phyloP scores from a whole-genome alignment of 768 basidiomycete species.

The Kwoniella sp. region DNA sequence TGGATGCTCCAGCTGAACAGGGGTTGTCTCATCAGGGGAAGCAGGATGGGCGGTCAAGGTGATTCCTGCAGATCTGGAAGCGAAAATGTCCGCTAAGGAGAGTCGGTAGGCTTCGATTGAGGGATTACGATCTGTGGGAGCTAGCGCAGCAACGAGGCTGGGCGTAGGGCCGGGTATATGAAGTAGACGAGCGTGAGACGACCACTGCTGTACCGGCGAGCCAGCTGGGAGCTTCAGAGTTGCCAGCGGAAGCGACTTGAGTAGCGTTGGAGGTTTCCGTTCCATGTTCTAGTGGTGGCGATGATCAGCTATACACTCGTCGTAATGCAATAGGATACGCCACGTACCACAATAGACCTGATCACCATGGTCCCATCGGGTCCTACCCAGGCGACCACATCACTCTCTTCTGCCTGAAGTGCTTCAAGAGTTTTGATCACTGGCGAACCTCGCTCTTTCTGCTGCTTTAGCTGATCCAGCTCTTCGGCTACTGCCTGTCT shows the following conservation, averaged over 20 bases:
- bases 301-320: background rate
- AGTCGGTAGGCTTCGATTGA: conserved; percentile 6
- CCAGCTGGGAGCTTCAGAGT: background rate
- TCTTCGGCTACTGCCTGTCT: conserved; percentile 44
- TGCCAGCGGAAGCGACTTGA: conserved; percentile 39
- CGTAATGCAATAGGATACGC: background rate
- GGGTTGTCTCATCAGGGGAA: conserved; percentile 21
- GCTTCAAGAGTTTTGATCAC: conserved; percentile 28
- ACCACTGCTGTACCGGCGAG: conserved; percentile 6
- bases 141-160: conserved; percentile 12
- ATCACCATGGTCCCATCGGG: conserved; percentile 36
- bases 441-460: background rate
- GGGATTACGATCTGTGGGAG: conserved; percentile 1
- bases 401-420: conserved; percentile 40
- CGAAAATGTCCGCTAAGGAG: conserved; percentile 16
- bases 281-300: conserved; percentile 80
- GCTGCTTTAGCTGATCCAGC: conserved; percentile 11
- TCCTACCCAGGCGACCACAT: conserved; percentile 46
- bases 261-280: conserved; percentile 68
- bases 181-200: conserved; percentile 18
- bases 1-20: conserved; percentile 32
- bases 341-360: conserved; percentile 42
- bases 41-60: background rate
- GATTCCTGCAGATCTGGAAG: conserved; percentile 13
- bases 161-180: conserved; percentile 11